phyloP scores from a whole-genome alignment of 2,329 filamentous ascomycete species.

The Alternaria angustiovoidea region DNA sequence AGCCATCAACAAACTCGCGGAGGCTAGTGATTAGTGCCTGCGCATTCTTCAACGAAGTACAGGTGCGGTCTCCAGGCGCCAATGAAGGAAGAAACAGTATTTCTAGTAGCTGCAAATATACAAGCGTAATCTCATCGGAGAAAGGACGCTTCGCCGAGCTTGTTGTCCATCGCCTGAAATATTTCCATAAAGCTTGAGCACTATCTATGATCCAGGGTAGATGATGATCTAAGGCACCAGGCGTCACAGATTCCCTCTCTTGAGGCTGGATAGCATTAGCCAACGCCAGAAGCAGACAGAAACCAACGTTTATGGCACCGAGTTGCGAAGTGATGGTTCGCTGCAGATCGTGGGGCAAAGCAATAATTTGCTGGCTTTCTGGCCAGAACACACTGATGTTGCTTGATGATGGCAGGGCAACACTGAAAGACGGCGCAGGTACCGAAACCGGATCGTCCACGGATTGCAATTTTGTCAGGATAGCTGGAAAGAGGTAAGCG shows the following conservation, averaged over 20 bases:
- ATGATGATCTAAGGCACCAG: slow-evolving; percentile 24
- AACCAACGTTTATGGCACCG: slow-evolving; percentile 37
- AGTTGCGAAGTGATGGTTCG: slow-evolving; percentile 33
- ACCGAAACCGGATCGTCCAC: slow-evolving; percentile 25
- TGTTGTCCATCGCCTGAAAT: slow-evolving; percentile 32
- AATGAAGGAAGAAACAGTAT: slow-evolving; percentile 16
- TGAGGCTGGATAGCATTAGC: slow-evolving; percentile 6
- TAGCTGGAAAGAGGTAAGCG: slow-evolving; percentile 49
- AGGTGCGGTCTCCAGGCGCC: slow-evolving; percentile 10
- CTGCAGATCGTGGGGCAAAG: slow-evolving; percentile 53
- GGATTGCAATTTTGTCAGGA: slow-evolving; percentile 54
- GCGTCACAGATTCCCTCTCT: not conserved
- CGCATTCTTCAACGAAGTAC: slow-evolving; percentile 31
- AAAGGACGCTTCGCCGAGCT: slow-evolving; percentile 16
- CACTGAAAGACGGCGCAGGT: slow-evolving; percentile 27
- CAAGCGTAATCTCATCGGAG: slow-evolving; percentile 29
- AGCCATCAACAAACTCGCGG: slow-evolving; percentile 28
- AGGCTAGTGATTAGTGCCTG: slow-evolving; percentile 29
- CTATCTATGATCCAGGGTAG: slow-evolving; percentile 40
- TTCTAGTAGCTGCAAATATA: slow-evolving; percentile 39
- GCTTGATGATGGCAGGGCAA: slow-evolving; percentile 51
- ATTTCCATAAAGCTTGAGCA: slow-evolving; percentile 34
- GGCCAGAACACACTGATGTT: slow-evolving; percentile 50
- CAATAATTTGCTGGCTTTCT: slow-evolving; percentile 51
- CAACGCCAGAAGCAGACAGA: slow-evolving; percentile 37